A percentile compares a stretch with the other conserved stretches of the same genome.
Conservation (phyloP, 2,329 filamentous ascomycete species). For the Venturia carpophila region DNA sequence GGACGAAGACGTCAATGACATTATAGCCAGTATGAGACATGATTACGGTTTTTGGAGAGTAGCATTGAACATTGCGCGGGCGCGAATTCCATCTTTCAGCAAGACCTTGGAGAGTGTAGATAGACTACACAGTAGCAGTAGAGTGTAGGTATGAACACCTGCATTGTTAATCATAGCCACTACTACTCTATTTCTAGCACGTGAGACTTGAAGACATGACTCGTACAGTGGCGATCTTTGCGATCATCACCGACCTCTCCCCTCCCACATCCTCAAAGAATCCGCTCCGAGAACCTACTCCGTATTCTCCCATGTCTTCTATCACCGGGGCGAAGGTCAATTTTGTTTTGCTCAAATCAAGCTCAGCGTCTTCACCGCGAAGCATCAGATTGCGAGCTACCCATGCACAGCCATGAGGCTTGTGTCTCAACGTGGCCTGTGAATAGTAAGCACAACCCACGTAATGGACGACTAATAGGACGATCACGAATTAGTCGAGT, state of each 20-base stretch:
- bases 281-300: not conserved
- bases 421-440: not conserved
- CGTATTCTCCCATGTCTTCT: not conserved
- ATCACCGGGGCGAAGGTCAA: not conserved
- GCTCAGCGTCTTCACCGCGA: not conserved
- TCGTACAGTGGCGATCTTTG: not conserved
- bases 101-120: not conserved
- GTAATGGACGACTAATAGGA: not conserved
- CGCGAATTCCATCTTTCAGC: not conserved
- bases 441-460: slow-evolving; percentile 5
- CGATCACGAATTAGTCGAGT: not conserved
- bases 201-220: not conserved
- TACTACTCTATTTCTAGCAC: too few species aligned
- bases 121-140: not conserved
- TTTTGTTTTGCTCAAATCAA: not conserved
- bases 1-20: not conserved
- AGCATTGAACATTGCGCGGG: not conserved
- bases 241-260: not conserved
- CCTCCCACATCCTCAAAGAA: not conserved
- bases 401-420: not conserved
- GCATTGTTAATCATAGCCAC: not conserved
- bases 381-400: not conserved
- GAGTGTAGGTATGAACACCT: not conserved
- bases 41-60: not conserved
- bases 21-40: slow-evolving; percentile 7